phyloP scores from a whole-genome alignment of 176 grass and related monocot genomes.

The Oryza brachyantha region DNA sequence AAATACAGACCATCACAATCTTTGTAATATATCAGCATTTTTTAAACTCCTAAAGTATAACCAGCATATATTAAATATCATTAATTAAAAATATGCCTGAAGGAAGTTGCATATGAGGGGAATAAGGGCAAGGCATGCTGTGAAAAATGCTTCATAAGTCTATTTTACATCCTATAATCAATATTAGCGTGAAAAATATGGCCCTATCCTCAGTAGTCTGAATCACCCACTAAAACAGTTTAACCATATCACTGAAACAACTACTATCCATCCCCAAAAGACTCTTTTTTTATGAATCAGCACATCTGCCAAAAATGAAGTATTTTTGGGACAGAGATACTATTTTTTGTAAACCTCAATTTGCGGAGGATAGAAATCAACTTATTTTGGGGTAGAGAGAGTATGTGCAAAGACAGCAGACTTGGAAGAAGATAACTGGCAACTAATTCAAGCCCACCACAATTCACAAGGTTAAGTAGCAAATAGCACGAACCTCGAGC shows the following conservation, averaged over 20 bases:
- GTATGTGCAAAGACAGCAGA: neutral
- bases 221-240: neutral
- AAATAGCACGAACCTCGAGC: slow-evolving; percentile 68
- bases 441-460: neutral
- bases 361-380: no score
- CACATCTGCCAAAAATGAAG: no score
- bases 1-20: neutral
- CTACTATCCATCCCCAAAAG: no score
- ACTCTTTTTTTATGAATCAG: no score
- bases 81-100: neutral
- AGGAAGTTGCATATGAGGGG: neutral
- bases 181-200: neutral
- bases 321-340: no score
- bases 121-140: neutral
- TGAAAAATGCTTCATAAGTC: neutral
- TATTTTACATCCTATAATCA: neutral
- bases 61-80: neutral
- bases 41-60: neutral
- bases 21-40: neutral
- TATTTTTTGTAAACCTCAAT: neutral
- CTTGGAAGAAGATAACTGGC: slow-evolving; percentile 3
- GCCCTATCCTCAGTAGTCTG: neutral
- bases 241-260: neutral
- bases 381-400: neutral
- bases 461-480: neutral